Percentiles rank a stretch among this genome's conserved stretches.
phyloP scores from a whole-genome alignment of 2,329 filamentous ascomycete genomes.

The Incumbomyces delicatus region DNA sequence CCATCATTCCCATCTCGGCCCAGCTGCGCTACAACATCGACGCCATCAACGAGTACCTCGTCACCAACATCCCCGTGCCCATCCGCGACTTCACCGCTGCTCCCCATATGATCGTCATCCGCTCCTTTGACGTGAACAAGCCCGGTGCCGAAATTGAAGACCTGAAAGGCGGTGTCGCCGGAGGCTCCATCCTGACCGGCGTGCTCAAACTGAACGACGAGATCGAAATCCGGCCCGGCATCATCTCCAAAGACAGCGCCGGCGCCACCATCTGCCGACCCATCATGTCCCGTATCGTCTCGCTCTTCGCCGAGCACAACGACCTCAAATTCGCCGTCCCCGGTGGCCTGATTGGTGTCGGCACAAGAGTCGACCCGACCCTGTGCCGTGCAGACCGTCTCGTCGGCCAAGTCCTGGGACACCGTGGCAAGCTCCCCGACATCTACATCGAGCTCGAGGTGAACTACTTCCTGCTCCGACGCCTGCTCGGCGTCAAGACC shows the following conservation, averaged over 20 bases:
- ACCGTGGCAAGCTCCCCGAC: conserved; percentile 84
- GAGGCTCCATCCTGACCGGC: conserved; percentile 92
- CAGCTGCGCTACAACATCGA: conserved; percentile 99
- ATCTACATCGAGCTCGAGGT: conserved; percentile 98
- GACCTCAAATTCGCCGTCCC: conserved; percentile 97
- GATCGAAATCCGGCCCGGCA: conserved; percentile 97
- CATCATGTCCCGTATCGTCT: conserved; percentile 90
- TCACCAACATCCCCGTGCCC: conserved; percentile 89
- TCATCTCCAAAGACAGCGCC: conserved; percentile 88
- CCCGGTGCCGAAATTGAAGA: conserved; percentile 97
- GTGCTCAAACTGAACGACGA: conserved; percentile 95
- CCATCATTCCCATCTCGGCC: conserved; percentile 92
- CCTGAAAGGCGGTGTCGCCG: conserved; percentile 95
- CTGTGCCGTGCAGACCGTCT: conserved; percentile 98
- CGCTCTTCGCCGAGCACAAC: conserved; percentile 95
- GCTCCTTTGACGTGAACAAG: conserved; percentile 99
- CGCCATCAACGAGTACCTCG: conserved; percentile 90
- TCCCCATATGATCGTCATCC: conserved; percentile 98
- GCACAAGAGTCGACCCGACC: conserved; percentile 92
- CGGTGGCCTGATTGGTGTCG: conserved; percentile 94
- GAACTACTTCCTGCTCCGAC: conserved; percentile 96
- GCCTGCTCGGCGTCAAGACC: conserved; percentile 91
- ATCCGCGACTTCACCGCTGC: conserved; percentile 81
- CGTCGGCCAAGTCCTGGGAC: conserved; percentile 92
- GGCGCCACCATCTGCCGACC: conserved; percentile 93